Evolutionary conservation across 495 filamentous ascomycete species (phyloP), one percentile per base, ranked within the genome.

Genomic region (Penicillium riverlandense): DNA sequence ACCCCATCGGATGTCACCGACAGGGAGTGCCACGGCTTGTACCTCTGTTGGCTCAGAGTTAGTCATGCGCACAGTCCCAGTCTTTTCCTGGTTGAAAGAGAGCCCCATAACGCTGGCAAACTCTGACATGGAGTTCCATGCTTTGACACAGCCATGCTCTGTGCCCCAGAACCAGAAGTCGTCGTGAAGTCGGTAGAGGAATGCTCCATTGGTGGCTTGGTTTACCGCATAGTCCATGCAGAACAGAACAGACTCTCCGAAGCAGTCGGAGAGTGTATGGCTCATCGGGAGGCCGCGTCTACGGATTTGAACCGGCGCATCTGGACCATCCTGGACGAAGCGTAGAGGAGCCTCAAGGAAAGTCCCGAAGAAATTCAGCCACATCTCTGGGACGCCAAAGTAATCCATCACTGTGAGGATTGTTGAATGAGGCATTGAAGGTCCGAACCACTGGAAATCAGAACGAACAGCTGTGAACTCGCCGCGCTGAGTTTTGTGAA

Each of bases 81-180:
- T 80, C 56, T 82, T 85, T 12, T 71, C 62, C 13, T 60, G 46
- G 50, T 83, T 84, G 40, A 85, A 70, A 10, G 69, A 47, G 12
- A 83, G 64, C 0, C 80, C 78, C 61, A 81, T 78, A 0, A 70
- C 63, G 9, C 71, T 56, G 15, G 70, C 59, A 41, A 82, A 85
- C 1, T 67, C 49, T 1, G 65, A 68, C 57, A 85, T 77, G 2
- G 74, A 63, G 13, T 57, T 47, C 83, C 82, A 86, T 1, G 77
- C 82, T 37, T 67, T 74, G 30, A 69, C 69, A 36, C 77, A 79
- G 6, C 61, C 69, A 5, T 67, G 46, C 27, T 78, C 73, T 7
- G 74, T 59, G 16, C 73, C 72, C 81, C 81, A 85, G 48, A 85
- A 75, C 83, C 83, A 85, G 47, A 85, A 77, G 52, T 85, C 82